Base-by-base conservation (phyloP, 140 eudicot genomes). In the Flaveria floridana region DNA sequence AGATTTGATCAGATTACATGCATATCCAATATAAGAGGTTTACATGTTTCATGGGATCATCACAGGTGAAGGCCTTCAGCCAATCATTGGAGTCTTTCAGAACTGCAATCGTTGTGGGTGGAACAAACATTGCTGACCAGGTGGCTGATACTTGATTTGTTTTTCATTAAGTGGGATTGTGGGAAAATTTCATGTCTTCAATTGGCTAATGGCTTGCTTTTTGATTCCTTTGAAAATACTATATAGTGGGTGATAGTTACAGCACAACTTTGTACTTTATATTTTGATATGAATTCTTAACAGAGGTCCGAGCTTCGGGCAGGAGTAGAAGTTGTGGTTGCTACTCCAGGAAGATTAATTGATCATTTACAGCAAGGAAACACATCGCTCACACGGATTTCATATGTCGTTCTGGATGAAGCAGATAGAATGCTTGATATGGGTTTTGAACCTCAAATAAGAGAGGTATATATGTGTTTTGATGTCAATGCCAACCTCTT, bases 371-470 rank as follows among this genome's bases (percentile, higher is more conserved):
- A 90, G 50, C 91, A 85, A 78, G 94, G 94, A 76, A 87, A 85
- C 72, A 84, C 91, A 10, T 87, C 89, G 51, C 86, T 87, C 56
- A 72, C 87, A 16, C 73, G 94, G 73, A 82, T 87, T 69, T 82
- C 93, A 15, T 90, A 83, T 76, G 86, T 90, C 70, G 86, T 48
- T 48, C 53, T 48, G 53, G 53, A 48, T 48, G 53, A 91, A 79
- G 97, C 97, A 52, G 97, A 91, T 82, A 82, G 97, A 77, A 91
- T 91, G 97, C 97, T 91, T 79, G 97, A 91, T 74, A 91, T 91
- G 97, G 97, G 97, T 50, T 91, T 91, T 84, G 97, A 91, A 74
- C 97, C 92, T 39, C 97, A 91, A 82, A 88, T 91, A 51, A 88
- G 87, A 86, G 95, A 91, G 92, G 95, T 91, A 26, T n/a, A 7